Percentiles rank a stretch among this genome's conserved stretches.
Conservation (phyloP, 1,139 yeast species). For the Pichia sp. region DNA sequence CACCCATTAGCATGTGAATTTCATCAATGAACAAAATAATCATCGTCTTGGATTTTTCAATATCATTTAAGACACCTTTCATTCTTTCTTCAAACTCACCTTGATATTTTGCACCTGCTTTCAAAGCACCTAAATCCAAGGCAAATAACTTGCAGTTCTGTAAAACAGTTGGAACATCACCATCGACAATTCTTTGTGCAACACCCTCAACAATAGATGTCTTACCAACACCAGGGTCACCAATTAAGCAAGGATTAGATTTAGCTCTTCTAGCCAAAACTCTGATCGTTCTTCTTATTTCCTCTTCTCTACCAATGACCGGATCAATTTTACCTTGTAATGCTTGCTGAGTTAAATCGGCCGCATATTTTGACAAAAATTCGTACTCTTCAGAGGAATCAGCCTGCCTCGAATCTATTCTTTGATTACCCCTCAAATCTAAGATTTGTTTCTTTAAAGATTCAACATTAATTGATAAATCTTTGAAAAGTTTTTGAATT, state of each 20-base stretch:
- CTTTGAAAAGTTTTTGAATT: constrained; percentile 68
- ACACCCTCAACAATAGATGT: constrained; percentile 98
- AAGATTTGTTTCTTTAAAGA: constrained; percentile 74
- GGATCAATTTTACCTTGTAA: constrained; percentile 93
- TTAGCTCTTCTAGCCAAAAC: constrained; percentile 93
- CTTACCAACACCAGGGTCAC: constrained; percentile 99
- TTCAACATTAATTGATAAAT: constrained; percentile 58
- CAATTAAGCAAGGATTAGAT: constrained; percentile 92
- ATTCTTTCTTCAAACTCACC: constrained; percentile 98
- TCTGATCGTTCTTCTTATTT: constrained; percentile 88
- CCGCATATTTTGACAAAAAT: constrained; percentile 81
- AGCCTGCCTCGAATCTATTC: constrained; percentile 90
- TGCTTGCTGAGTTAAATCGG: constrained; percentile 89
- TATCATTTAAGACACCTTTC: constrained; percentile 91
- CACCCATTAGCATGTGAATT: constrained; percentile 96
- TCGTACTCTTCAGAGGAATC: constrained; percentile 83
- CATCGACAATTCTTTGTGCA: constrained; percentile 92
- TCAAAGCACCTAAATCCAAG: constrained; percentile 87
- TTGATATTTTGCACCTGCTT: constrained; percentile 97
- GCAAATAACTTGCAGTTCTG: constrained; percentile 77
- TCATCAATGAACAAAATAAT: constrained; percentile 91
- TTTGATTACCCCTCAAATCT: constrained; percentile 80
- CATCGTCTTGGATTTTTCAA: constrained; percentile 79
- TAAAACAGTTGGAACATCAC: constrained; percentile 86
- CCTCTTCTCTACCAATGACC: constrained; percentile 98